Conservation (phyloP, 345 rosid species). For the Aquilaria sinensis region DNA sequence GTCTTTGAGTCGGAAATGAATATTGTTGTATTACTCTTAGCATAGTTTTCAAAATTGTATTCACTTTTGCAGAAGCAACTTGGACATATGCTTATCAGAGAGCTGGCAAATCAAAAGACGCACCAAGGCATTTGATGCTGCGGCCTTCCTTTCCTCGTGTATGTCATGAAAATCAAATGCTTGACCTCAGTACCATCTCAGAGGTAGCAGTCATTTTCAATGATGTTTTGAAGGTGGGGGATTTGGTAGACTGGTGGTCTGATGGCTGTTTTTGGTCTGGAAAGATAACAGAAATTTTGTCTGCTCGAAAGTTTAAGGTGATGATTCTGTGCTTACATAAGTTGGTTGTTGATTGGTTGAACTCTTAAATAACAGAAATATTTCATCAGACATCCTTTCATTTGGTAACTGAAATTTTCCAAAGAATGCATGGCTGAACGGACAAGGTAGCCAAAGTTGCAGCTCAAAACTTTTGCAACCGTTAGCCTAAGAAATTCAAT, state of each 20-base stretch:
- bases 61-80: constrained; percentile 23
- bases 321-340: constrained; percentile 6
- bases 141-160: constrained; percentile 55
- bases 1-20: constrained; percentile 3
- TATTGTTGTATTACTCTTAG: not conserved
- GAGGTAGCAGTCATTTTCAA: constrained; percentile 33
- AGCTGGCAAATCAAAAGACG: constrained; percentile 9
- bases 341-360: not conserved
- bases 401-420: too few relatives aligned
- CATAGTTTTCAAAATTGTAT: constrained; percentile 3
- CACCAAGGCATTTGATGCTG: constrained; percentile 34
- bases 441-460: too few relatives aligned
- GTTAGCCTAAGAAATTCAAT: too few relatives aligned
- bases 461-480: too few relatives aligned
- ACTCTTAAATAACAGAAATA: not conserved
- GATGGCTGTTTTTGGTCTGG: constrained; percentile 59
- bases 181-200: constrained; percentile 19
- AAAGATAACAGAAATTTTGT: constrained; percentile 27
- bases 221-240: constrained; percentile 54
- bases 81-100: constrained; percentile 33
- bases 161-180: constrained; percentile 30
- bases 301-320: constrained; percentile 37
- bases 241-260: constrained; percentile 70
- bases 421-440: too few relatives aligned
- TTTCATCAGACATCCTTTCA: not conserved